A percentile compares a stretch with the other conserved stretches of the same genome.
Conservation (phyloP, 805 yeast genomes). For the Candida broadrunensis region DNA sequence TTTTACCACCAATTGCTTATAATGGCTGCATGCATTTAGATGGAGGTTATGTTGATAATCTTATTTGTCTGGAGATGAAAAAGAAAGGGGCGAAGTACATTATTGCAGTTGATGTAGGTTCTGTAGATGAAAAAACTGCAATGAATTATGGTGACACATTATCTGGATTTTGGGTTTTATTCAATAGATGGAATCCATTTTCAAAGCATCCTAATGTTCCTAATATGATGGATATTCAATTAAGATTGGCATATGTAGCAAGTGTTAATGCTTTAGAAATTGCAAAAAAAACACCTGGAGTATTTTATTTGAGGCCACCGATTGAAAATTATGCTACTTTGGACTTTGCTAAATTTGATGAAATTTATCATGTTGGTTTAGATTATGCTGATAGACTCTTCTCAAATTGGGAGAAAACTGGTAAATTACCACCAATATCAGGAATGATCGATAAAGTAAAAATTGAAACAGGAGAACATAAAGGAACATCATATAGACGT, state of each 20-base stretch:
- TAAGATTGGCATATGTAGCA: slow-evolving; percentile 89
- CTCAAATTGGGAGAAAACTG: slow-evolving; percentile 47
- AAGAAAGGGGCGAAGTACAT: slow-evolving; percentile 80
- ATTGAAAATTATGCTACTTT: slow-evolving; percentile 88
- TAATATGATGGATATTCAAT: slow-evolving; percentile 90
- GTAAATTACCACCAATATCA: slow-evolving; percentile 61
- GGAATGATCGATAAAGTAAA: slow-evolving; percentile 34
- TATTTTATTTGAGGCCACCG: slow-evolving; percentile 88
- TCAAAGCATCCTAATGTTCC: slow-evolving; percentile 87
- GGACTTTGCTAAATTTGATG: slow-evolving; percentile 90
- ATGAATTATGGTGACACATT: slow-evolving; percentile 90
- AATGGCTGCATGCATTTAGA: slow-evolving; percentile 91
- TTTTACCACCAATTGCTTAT: slow-evolving; percentile 84
- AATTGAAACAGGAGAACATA: slow-evolving; percentile 16
- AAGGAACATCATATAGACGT: slow-evolving; percentile 43
- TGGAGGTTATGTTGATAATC: slow-evolving; percentile 93
- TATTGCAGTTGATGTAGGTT: slow-evolving; percentile 94
- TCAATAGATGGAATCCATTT: slow-evolving; percentile 88
- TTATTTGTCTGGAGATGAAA: slow-evolving; percentile 92
- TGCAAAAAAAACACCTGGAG: slow-evolving; percentile 83
- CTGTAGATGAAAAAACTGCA: slow-evolving; percentile 87
- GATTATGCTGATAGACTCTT: slow-evolving; percentile 64
- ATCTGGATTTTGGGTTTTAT: slow-evolving; percentile 87
- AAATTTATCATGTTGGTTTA: slow-evolving; percentile 78
- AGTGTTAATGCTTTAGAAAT: slow-evolving; percentile 89